Evolutionary conservation across 768 basidiomycete species (phyloP).

Genomic region (Phaffia australis): DNA sequence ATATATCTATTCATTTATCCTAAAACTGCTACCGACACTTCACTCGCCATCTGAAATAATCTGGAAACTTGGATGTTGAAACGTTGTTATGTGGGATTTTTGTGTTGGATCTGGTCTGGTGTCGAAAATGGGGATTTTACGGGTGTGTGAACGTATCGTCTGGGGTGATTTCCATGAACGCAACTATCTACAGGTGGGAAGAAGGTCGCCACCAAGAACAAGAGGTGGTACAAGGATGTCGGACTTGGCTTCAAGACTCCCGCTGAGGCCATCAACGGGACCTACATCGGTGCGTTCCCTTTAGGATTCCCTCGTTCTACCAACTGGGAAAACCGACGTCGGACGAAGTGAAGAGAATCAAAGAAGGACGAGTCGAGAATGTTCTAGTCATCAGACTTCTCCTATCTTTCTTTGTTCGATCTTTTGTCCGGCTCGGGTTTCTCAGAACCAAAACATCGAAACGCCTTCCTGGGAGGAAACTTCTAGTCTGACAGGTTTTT

Average conservation of each 20-base stretch:
- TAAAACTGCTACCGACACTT: too few relatives aligned
- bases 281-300: conserved; percentile 66
- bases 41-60: too few relatives aligned
- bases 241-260: conserved; percentile 96
- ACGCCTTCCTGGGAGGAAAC: too few relatives aligned
- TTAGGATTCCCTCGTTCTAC: background rate
- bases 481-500: background rate
- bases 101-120: background rate
- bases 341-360: background rate
- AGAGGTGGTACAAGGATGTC: conserved; percentile 98
- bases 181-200: conserved; percentile 52
- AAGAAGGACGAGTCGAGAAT: background rate
- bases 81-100: background rate
- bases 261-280: conserved; percentile 83
- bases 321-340: background rate
- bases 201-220: conserved; percentile 87
- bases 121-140: background rate
- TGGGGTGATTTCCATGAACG: background rate
- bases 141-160: conserved; percentile 2
- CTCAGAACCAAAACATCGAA: too few relatives aligned
- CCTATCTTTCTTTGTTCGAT: background rate
- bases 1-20: too few relatives aligned
- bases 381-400: background rate
- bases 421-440: background rate
- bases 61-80: background rate